Evolutionary conservation across 306 rosid species (phyloP).

Genomic region (Abrus pulchellus): DNA sequence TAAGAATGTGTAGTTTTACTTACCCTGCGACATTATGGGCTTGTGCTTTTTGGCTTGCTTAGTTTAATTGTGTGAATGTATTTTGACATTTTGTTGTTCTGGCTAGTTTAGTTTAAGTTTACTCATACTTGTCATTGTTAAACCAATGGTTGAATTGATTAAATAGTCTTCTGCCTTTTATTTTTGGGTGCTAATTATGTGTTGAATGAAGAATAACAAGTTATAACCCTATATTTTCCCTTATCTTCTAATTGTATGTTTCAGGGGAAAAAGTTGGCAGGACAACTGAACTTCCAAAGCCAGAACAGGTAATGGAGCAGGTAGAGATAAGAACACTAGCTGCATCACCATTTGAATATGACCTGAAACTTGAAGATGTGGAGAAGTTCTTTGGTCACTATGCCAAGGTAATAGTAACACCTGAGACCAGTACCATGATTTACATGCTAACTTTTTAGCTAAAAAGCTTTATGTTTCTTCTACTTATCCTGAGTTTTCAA

Average conservation of each 20-base stretch:
- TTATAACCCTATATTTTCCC: background rate
- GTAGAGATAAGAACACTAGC: constrained; percentile 84
- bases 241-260: constrained; percentile 29
- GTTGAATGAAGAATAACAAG: background rate
- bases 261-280: constrained; percentile 77
- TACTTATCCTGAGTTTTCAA: constrained; percentile 16
- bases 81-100: background rate
- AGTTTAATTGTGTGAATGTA: background rate
- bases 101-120: background rate
- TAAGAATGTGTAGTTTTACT: background rate
- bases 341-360: constrained; percentile 77
- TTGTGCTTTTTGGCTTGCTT: background rate
- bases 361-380: constrained; percentile 77
- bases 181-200: constrained; percentile 7
- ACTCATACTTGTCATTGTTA: background rate
- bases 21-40: background rate
- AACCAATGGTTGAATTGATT: constrained; percentile 6
- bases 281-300: constrained; percentile 67
- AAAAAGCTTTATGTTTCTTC: background rate
- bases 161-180: background rate
- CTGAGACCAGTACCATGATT: background rate
- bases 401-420: constrained; percentile 65
- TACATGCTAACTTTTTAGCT: background rate
- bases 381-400: constrained; percentile 68
- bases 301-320: constrained; percentile 84